These are phyloP conservation scores for Kwoniella dendrophila DNA, from an alignment of 768 basidiomycete genomes.

Conservation along the genomic window DNA sequence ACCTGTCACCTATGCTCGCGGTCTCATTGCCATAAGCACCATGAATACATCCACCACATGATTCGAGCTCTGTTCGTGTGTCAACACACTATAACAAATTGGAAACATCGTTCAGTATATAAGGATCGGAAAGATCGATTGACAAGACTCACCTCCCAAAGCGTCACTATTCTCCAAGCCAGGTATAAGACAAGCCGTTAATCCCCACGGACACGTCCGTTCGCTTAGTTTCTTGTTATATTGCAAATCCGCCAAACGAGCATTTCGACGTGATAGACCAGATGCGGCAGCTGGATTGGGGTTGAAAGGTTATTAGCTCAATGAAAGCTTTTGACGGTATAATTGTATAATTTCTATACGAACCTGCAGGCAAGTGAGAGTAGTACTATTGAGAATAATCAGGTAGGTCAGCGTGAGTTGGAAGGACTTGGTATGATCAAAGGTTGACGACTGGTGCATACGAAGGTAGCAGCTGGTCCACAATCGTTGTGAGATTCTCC, in stretches of 20 bases:
- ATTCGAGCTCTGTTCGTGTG: slow-evolving; percentile 3
- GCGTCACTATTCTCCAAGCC: neutral
- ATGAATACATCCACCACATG: slow-evolving; percentile 5
- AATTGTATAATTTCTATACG: neutral
- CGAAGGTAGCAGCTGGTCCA: neutral
- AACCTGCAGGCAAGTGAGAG: neutral
- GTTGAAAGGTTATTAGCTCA: neutral
- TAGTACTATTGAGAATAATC: neutral
- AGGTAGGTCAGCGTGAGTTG: neutral
- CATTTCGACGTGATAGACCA: neutral
- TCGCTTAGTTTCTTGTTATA: neutral
- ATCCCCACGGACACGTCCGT: neutral
- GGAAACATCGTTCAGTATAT: neutral
- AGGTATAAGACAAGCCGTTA: slow-evolving; percentile 1
- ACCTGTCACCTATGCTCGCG: neutral
- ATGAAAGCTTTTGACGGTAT: neutral
- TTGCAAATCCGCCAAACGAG: neutral
- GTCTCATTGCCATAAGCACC: slow-evolving; percentile 5
- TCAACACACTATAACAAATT: neutral
- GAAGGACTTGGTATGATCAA: too few species aligned
- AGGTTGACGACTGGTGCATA: too few species aligned
- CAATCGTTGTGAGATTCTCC: neutral
- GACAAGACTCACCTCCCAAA: neutral
- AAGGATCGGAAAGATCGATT: neutral
- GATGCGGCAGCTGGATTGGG: neutral